These are phyloP conservation scores for Begonia loranthoides DNA, from an alignment of 306 rosid genomes.

Conservation along the genomic window DNA sequence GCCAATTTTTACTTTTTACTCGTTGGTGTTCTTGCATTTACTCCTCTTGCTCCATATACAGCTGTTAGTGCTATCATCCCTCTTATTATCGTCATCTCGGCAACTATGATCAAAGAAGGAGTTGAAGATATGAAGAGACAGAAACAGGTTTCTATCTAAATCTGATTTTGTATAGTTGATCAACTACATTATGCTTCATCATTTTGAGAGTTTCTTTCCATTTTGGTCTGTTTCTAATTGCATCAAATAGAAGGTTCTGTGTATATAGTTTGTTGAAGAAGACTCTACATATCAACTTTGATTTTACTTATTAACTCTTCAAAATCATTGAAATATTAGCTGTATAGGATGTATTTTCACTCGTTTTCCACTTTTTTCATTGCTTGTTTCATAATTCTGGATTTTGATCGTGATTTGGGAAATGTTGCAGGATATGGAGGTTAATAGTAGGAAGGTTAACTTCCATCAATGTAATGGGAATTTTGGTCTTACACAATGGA, in stretches of 20 bases:
- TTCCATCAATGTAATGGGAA: constrained; percentile 45
- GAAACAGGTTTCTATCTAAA: constrained; percentile 45
- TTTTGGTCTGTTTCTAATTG: too few relatives aligned
- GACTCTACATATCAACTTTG: background rate
- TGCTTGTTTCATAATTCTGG: too few relatives aligned
- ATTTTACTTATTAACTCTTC: background rate
- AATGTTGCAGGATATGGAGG: constrained; percentile 54
- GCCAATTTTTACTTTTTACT: constrained; percentile 87
- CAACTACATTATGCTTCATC: too few relatives aligned
- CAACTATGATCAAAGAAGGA: constrained; percentile 75
- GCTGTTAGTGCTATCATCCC: constrained; percentile 82
- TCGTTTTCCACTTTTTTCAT: too few relatives aligned
- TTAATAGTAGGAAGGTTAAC: constrained; percentile 71
- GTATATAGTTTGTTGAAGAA: background rate
- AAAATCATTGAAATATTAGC: too few relatives aligned
- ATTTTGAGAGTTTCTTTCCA: too few relatives aligned
- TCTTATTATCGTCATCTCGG: constrained; percentile 40
- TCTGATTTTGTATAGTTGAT: constrained; percentile 1
- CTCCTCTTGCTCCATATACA: constrained; percentile 65
- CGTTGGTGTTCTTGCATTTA: constrained; percentile 59
- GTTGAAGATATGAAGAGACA: constrained; percentile 73
- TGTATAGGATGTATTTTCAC: too few relatives aligned
- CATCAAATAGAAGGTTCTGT: too few relatives aligned
- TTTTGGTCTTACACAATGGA: constrained; percentile 61
- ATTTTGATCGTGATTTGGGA: background rate